Base-by-base conservation (phyloP, 1,139 yeast genomes). In the Scheffersomyces titani region DNA sequence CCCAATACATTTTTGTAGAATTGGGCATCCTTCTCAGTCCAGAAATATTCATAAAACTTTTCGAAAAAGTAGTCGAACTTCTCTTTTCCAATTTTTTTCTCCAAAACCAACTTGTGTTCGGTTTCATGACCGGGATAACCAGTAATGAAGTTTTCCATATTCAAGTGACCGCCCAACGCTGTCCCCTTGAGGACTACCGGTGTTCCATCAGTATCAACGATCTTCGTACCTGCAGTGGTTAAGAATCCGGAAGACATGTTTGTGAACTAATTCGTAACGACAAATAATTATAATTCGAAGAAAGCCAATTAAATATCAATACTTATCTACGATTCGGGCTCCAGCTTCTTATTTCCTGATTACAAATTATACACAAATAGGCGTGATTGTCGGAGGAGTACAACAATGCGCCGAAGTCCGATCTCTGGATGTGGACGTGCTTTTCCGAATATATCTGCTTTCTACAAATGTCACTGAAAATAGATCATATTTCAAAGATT, bases 51-150 rank as follows among this genome's bases (percentile, higher is more conserved):
- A 59, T 78, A 77, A 60, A 80, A 79, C 60, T 75, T 77, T 57
- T 78, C 80, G 58, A 79, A 80, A 67, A 79, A 80, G 65, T 59
- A 79, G 30, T 77, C 74, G 57, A 70, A 75, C 62, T 80, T 80
- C 52, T 79, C 81, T 57, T 71, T 56, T 47, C 83, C 84, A 54
- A 80, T 72, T 21, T 66, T 74, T 47, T 62, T 55, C 52, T 61
- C 59, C 56, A 80, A 63, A 1, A 75, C 78, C 52, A 67, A 58
- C 60, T 78, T 78, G 61, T 77, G 82, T 61, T 79, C 82, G 20
- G 80, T 74, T 63, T 79, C 83, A 59, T 77, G 81, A 6, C 83
- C 83, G n/a, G 83, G 81, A 57, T 75, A 80, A 3, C 83, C 83
- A 49, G 82, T 79, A 59, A 80, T 80, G 74, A 80, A 80, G 63